phyloP scores from a whole-genome alignment of 805 yeast species.

The Cyberlindnera saturnus region DNA sequence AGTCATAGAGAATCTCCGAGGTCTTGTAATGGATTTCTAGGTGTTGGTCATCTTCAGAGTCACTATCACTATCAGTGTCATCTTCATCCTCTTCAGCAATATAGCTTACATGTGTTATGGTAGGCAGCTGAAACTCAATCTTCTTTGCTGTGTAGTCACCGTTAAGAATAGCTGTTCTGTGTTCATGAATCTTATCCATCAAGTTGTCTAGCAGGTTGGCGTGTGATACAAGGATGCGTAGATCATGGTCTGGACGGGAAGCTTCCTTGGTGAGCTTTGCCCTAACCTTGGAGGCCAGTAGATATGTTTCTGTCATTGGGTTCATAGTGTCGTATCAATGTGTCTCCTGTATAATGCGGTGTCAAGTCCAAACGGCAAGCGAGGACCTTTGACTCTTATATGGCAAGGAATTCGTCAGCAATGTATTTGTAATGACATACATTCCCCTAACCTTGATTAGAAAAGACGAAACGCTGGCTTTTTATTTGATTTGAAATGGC shows the following conservation, averaged over 20 bases:
- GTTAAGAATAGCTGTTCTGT: constrained; percentile 10
- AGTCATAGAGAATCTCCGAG: constrained; percentile 7
- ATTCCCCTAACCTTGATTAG: background rate
- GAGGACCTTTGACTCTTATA: background rate
- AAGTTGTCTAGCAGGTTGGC: constrained; percentile 23
- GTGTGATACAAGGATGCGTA: constrained; percentile 21
- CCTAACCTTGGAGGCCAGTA: constrained; percentile 21
- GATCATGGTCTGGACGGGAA: constrained; percentile 17
- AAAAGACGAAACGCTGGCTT: background rate
- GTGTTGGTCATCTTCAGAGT: constrained; percentile 14
- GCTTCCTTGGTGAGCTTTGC: constrained; percentile 22
- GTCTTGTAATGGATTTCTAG: constrained; percentile 7
- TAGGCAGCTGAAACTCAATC: constrained; percentile 7
- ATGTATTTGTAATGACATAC: background rate
- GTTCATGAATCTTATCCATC: constrained; percentile 20
- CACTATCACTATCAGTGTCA: constrained; percentile 14
- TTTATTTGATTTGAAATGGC: constrained; percentile 1
- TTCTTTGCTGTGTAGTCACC: constrained; percentile 5
- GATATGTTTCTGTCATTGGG: constrained; percentile 19
- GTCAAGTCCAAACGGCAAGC: background rate
- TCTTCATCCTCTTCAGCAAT: constrained; percentile 6
- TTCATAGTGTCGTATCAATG: constrained; percentile 6
- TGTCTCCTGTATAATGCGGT: too few species aligned
- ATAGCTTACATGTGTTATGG: constrained; percentile 4
- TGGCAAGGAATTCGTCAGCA: background rate